Evolutionary conservation across 1,284 basidiomycete species (phyloP), one percentile per base, ranked within the genome.

Genomic region (Apiotrichum gracile): DNA sequence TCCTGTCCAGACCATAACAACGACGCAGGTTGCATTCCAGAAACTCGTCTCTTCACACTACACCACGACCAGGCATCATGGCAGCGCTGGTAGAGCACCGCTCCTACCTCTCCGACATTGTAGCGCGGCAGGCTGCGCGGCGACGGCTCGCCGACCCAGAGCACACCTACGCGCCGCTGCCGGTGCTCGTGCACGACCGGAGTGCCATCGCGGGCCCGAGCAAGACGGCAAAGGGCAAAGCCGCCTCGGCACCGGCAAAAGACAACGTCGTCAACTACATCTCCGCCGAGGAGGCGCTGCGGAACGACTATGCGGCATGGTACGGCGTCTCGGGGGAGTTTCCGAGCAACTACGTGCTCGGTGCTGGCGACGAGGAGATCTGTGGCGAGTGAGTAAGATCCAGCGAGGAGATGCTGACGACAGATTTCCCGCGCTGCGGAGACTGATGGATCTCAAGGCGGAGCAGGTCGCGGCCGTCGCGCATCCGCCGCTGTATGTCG

Each of bases 231-330:
- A 55, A 53, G 41, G 46, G 41, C 31, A 31, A 24, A 13, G 43
- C 29, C 16, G 31, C 22, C 8, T 29, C 39, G 47, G 47, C 66
- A 16, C 38, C 51, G 24, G 49, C 40, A 27, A 66, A 65, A 33
- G 51, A 45, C 27, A 66, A 69, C 27, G 62, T 67, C 3, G 58
- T 63, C 39, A 90, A 90, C 66, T 92, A 91, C 62, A 80, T 90
- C 13, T 84, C 88, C 2, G 87, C 91, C 61, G 94, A 97, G 69
- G 91, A 97, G 69, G 94, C 91, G 0, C 86, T 98, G 43, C 81
- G 92, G 49, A 97, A 96, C 69, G 92, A 97, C 76, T 94, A 96
- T 68, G 89, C 87, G 1, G 85, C 88, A 72, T 79, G 86, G 63
- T 97, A 94, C 72, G 89, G 93, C 39, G 85, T 89, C 61, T 82